Evolutionary conservation across 495 filamentous ascomycete species (phyloP).

Genomic region (Amphirosellinia nigrospora): DNA sequence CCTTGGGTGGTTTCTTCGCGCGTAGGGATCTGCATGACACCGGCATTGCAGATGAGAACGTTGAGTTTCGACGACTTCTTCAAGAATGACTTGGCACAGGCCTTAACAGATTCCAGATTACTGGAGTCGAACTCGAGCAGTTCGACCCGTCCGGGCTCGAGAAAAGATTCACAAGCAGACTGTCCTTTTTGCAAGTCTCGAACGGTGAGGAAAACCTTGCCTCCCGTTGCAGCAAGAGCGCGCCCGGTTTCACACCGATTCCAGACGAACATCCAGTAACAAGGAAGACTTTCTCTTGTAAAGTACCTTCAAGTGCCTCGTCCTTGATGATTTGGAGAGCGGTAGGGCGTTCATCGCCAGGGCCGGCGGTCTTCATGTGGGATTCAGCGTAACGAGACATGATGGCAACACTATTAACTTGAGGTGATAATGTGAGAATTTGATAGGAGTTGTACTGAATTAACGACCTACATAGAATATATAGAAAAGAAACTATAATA

Average conservation of each 20-base stretch:
- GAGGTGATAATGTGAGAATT: too few species aligned
- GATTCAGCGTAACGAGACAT: conserved; percentile 46
- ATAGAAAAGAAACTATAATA: too few species aligned
- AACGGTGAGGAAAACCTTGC: conserved; percentile 47
- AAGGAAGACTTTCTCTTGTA: conserved; percentile 40
- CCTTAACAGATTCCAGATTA: conserved; percentile 27
- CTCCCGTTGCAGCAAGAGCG: conserved; percentile 51
- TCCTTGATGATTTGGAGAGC: conserved; percentile 60
- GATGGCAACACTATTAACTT: neutral
- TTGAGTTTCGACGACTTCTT: conserved; percentile 17
- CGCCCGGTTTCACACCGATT: conserved; percentile 57
- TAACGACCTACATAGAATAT: too few species aligned
- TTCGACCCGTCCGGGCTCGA: conserved; percentile 32
- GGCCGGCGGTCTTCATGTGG: conserved; percentile 41
- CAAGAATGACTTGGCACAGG: conserved; percentile 26
- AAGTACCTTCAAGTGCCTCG: conserved; percentile 42
- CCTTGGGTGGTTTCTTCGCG: too few species aligned
- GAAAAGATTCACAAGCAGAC: conserved; percentile 38
- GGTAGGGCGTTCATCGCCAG: conserved; percentile 57
- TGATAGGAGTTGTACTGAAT: too few species aligned
- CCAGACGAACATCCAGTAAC: conserved; percentile 53
- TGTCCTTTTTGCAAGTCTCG: conserved; percentile 44
- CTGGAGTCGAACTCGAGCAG: conserved; percentile 41
- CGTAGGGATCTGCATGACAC: too few species aligned
- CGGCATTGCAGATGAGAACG: conserved; percentile 1